A percentile compares a stretch with the other conserved stretches of the same genome.
Evolutionary conservation across 768 basidiomycete species (phyloP).

Genomic region (Psilocybe cyanescens): DNA sequence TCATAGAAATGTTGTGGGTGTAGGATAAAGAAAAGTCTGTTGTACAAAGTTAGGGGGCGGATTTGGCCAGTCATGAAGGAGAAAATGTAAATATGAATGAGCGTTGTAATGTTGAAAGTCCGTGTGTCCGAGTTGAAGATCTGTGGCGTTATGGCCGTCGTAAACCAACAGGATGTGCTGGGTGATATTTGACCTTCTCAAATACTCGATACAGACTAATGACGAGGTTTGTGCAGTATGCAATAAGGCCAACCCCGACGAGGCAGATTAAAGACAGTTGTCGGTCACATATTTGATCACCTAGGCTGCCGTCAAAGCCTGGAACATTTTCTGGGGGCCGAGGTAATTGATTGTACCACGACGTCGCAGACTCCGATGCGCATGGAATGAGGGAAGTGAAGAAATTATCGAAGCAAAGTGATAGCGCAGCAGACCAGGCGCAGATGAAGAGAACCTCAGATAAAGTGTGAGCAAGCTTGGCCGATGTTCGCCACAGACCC

Average conservation of each 20-base stretch:
- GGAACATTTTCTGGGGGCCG: constrained; percentile 50
- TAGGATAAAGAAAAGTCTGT: not conserved
- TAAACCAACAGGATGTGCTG: constrained; percentile 27
- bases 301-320: constrained; percentile 46
- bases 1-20: not conserved
- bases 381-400: constrained; percentile 88
- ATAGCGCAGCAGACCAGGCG: constrained; percentile 90
- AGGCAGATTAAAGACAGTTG: constrained; percentile 81
- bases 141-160: constrained; percentile 15
- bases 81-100: not conserved
- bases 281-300: constrained; percentile 68
- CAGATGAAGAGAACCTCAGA: constrained; percentile 91
- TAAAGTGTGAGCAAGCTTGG: constrained; percentile 85
- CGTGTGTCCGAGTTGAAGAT: not conserved
- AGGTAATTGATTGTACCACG: constrained; percentile 79
- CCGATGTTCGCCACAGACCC: constrained; percentile 90
- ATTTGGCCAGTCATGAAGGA: not conserved
- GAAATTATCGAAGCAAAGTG: constrained; percentile 89
- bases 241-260: constrained; percentile 74
- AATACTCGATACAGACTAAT: constrained; percentile 88
- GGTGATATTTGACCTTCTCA: constrained; percentile 84
- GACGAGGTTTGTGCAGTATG: constrained; percentile 84
- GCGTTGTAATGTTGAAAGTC: constrained; percentile 1
- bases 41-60: not conserved
- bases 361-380: constrained; percentile 54